These are phyloP conservation scores for Pseudocercospora pini-densiflorae DNA, from an alignment of 2,329 filamentous ascomycete species.

Conservation along the genomic window DNA sequence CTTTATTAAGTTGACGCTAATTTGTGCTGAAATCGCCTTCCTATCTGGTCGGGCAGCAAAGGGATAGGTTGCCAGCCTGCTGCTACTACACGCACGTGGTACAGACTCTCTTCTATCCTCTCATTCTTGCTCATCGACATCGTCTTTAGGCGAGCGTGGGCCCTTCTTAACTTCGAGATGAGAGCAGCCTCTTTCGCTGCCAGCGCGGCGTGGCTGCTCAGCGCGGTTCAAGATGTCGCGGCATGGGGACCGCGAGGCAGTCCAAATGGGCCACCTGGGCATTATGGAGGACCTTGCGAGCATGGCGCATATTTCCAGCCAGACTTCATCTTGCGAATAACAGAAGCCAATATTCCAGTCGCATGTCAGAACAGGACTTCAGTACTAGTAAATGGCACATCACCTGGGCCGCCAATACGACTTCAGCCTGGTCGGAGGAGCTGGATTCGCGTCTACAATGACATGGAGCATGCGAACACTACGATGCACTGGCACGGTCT, in stretches of 20 bases:
- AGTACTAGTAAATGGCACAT: constrained; percentile 58
- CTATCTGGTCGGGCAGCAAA: too few species aligned
- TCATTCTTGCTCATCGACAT: constrained; percentile 2
- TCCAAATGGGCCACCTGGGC: constrained; percentile 18
- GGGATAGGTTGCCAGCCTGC: neutral
- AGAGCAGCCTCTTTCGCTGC: constrained; percentile 9
- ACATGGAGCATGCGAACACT: constrained; percentile 58
- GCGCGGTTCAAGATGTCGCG: neutral
- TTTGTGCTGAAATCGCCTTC: too few species aligned
- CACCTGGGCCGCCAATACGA: constrained; percentile 56
- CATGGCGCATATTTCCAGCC: constrained; percentile 44
- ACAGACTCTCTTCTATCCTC: neutral
- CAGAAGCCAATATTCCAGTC: constrained; percentile 47
- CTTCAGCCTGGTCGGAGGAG: constrained; percentile 52
- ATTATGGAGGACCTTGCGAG: constrained; percentile 26
- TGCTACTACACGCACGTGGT: neutral
- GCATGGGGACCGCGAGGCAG: constrained; percentile 24
- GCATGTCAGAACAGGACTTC: constrained; percentile 54
- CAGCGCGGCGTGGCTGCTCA: constrained; percentile 2
- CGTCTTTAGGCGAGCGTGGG: neutral
- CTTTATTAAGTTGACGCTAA: too few species aligned
- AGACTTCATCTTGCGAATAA: constrained; percentile 54
- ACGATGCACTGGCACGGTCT: constrained; percentile 75
- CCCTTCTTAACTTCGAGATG: neutral
- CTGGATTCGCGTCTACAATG: constrained; percentile 65